phyloP scores from a whole-genome alignment of 2,329 filamentous ascomycete species.

The Samsoniella hepiali region DNA sequence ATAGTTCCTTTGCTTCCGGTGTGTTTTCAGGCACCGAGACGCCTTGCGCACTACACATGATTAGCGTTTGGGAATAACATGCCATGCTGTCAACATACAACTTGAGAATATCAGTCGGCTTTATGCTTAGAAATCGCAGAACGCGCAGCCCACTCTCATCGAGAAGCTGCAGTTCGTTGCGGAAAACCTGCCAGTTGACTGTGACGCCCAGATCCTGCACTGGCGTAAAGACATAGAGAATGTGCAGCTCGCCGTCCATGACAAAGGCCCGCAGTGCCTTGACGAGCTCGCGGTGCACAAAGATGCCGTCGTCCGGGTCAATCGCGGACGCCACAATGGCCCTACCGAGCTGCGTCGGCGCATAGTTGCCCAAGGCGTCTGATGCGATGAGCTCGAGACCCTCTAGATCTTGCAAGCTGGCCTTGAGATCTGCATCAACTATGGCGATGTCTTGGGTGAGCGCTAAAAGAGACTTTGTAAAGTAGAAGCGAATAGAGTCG shows the following conservation, averaged over 20 bases:
- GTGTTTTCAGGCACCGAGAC: conserved; percentile 62
- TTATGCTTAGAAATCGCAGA: conserved; percentile 64
- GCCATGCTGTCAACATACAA: conserved; percentile 46
- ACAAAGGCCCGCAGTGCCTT: conserved; percentile 69
- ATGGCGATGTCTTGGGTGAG: conserved; percentile 50
- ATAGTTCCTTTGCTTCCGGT: conserved; percentile 55
- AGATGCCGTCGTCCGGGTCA: conserved; percentile 71
- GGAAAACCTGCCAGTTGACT: conserved; percentile 71
- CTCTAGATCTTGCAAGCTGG: conserved; percentile 57
- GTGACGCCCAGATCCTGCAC: conserved; percentile 55
- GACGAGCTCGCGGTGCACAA: conserved; percentile 66
- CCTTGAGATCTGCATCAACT: conserved; percentile 53
- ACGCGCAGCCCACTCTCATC: conserved; percentile 71
- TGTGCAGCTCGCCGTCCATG: conserved; percentile 77
- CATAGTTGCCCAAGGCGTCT: conserved; percentile 50
- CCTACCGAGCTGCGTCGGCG: conserved; percentile 62
- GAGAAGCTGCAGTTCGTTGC: conserved; percentile 65
- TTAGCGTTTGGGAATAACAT: conserved; percentile 23
- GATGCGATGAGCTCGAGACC: conserved; percentile 52
- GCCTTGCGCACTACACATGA: conserved; percentile 57
- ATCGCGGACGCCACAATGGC: conserved; percentile 71
- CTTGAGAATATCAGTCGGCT: conserved; percentile 62
- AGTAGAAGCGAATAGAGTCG: conserved; percentile 64
- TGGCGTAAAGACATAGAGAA: conserved; percentile 74
- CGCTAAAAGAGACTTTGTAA: conserved; percentile 63